Evolutionary conservation across 306 rosid genomes (phyloP), one percentile per base, ranked within the genome.

Genomic region (Cajanus cajan): DNA sequence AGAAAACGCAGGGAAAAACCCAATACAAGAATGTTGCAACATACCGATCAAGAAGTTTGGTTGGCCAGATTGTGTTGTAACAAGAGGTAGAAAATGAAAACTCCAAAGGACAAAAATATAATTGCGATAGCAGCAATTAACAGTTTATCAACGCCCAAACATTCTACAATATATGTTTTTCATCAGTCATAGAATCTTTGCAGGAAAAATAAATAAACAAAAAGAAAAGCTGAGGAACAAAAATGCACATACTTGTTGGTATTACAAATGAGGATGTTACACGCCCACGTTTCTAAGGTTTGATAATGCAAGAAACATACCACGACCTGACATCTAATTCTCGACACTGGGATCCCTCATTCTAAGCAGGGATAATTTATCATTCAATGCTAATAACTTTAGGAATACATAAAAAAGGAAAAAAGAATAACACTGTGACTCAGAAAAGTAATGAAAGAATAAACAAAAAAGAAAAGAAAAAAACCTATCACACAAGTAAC

Each of bases 391-490:
- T 51, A 16, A 3, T 51, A 25, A 40, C 76, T 73, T 66, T 10
- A 80, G 71, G 72, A 80, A 70, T 82, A 80, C 82, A 82, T 63
- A 79, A 41, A 36, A 79, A 77, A n/a, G 34, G 22, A 21, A 74
- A 16, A 51, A 87, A 58, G 71, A 78, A 77, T 65, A 50, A 52
- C 71, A 81, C 78, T 71, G 54, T 28, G 57, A 41, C 73, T 63
- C 85, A 68, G 66, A 72, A 84, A 84, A 79, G 89, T 69, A 87
- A 89, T 91, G 54, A n/a, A n/a, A n/a, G n/a, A n/a, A n/a, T n/a
- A n/a, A n/a, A n/a, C n/a, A n/a, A n/a, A n/a, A n/a, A n/a, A 89
- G 88, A 85, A 15, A 47, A 47, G 4, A 48, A 48, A 82, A 78
- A 70, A 22, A 85, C 21, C 87, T 78, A 45, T 67, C 78, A 84